These are phyloP conservation scores for Corymbia maculata DNA, from an alignment of 345 rosid genomes.

Conservation along the genomic window DNA sequence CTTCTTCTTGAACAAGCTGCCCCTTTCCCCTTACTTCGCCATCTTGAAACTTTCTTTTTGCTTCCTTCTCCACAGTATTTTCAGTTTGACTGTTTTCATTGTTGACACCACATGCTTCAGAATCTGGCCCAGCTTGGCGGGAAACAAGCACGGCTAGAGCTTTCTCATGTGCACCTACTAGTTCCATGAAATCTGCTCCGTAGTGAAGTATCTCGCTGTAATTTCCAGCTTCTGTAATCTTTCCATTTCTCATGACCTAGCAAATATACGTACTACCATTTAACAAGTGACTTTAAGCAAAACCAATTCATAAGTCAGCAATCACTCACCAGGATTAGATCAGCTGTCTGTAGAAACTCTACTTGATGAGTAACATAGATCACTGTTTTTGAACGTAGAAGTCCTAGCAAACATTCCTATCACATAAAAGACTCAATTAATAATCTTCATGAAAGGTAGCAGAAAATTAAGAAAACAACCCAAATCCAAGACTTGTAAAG, in stretches of 20 bases:
- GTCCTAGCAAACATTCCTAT: conserved; percentile 60
- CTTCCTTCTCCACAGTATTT: conserved; percentile 4
- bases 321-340: conserved; percentile 50
- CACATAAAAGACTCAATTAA: neutral
- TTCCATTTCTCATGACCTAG: conserved; percentile 86
- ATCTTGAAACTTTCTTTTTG: conserved; percentile 8
- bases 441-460: neutral
- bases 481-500: neutral
- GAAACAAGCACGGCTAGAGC: conserved; percentile 49
- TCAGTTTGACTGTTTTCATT: conserved; percentile 4
- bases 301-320: neutral
- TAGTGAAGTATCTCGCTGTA: conserved; percentile 49
- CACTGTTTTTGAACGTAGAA: conserved; percentile 44
- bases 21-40: conserved; percentile 33
- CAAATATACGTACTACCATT: neutral
- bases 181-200: conserved; percentile 65
- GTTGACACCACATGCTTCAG: conserved; percentile 4
- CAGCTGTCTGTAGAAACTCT: conserved; percentile 72
- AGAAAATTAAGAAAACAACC: neutral
- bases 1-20: conserved; percentile 84
- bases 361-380: conserved; percentile 84
- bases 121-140: conserved; percentile 11
- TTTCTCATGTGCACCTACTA: conserved; percentile 64
- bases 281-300: neutral
- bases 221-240: conserved; percentile 61